Percentiles rank a stretch among this genome's conserved stretches.
Conservation (phyloP, 768 basidiomycete species). For the Suillus alpinus region DNA sequence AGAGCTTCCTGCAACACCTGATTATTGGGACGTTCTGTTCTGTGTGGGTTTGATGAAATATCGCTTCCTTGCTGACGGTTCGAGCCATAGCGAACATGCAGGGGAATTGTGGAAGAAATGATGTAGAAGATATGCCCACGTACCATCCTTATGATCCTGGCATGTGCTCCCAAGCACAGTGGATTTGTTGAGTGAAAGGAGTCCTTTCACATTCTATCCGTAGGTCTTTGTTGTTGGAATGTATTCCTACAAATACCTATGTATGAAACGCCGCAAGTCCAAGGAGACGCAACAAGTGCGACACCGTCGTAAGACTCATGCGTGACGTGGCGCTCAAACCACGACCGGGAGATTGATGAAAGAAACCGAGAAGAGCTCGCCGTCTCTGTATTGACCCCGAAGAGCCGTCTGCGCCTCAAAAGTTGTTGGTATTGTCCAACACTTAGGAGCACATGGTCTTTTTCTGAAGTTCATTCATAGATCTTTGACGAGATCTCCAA, state of each 20-base stretch:
- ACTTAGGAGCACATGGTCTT: background rate
- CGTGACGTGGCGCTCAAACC: conserved; percentile 35
- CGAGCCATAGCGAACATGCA: conserved; percentile 71
- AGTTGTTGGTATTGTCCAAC: conserved; percentile 26
- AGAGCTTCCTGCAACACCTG: conserved; percentile 59
- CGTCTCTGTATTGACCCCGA: conserved; percentile 35
- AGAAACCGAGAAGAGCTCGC: conserved; percentile 37
- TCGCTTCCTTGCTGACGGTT: conserved; percentile 64
- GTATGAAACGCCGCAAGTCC: conserved; percentile 81
- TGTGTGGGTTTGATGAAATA: conserved; percentile 91
- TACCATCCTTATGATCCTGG: conserved; percentile 81
- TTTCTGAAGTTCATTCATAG: background rate
- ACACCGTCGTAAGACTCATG: conserved; percentile 53
- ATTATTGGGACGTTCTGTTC: conserved; percentile 38
- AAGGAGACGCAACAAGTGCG: conserved; percentile 53
- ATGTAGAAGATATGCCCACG: conserved; percentile 88
- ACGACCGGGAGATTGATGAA: conserved; percentile 41
- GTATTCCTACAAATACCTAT: conserved; percentile 87
- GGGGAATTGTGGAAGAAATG: conserved; percentile 62
- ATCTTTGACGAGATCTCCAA: background rate
- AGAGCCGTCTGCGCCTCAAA: conserved; percentile 36
- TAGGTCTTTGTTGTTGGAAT: conserved; percentile 49
- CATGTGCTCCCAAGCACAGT: conserved; percentile 57
- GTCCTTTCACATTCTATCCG: no score
- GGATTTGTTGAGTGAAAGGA: no score